Percentiles rank a stretch among this genome's conserved stretches.
Conservation (phyloP, 257 asterid genomes). For the Solanum chaucha region DNA sequence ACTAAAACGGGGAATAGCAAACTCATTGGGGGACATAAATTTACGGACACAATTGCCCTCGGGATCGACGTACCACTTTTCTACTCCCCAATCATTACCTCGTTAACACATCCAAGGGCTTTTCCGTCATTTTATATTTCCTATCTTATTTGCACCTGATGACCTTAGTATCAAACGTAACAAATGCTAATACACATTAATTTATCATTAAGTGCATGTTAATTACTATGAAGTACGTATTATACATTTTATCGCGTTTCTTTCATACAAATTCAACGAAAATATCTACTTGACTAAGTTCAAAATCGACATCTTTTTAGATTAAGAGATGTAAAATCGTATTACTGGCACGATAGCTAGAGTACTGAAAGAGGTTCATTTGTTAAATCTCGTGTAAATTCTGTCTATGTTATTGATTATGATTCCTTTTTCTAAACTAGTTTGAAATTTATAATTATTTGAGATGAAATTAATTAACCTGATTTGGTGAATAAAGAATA, state of each 20-base stretch:
- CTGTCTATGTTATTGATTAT: neutral
- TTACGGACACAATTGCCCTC: slow-evolving; percentile 62
- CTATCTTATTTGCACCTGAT: neutral
- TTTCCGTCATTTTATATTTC: slow-evolving; percentile 3
- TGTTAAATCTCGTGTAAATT: neutral
- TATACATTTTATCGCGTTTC: neutral
- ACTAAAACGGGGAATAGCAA: slow-evolving; percentile 10
- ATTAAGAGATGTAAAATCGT: neutral
- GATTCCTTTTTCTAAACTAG: neutral
- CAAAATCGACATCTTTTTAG: neutral
- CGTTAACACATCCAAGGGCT: slow-evolving; percentile 18
- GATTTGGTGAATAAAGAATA: neutral
- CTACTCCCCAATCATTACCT: slow-evolving; percentile 25
- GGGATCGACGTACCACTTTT: slow-evolving; percentile 46
- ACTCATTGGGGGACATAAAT: slow-evolving; percentile 19
- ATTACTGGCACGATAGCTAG: neutral
- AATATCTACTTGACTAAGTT: neutral
- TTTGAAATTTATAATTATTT: neutral
- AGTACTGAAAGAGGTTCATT: neutral
- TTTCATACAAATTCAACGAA: neutral
- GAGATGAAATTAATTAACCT: neutral
- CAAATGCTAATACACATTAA: neutral
- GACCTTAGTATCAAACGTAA: neutral
- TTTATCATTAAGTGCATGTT: neutral
- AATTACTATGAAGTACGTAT: neutral